Base-by-base conservation (phyloP, 2,329 filamentous ascomycete species). In the Mollisiaceae sp. region DNA sequence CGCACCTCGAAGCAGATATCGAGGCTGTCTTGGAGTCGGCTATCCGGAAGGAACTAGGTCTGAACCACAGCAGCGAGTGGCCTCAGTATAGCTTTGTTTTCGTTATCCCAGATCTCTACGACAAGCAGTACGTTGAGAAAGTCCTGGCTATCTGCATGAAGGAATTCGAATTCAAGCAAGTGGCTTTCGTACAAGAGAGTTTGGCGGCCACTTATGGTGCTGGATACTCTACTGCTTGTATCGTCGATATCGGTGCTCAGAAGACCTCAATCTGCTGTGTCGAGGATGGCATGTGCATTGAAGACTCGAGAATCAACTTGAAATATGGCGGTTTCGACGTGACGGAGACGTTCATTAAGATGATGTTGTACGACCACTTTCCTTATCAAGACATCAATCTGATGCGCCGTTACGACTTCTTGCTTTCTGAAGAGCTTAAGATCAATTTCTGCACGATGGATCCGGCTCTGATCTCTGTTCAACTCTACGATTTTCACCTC, bases 231-330 rank as follows among this genome's bases (percentile, higher is more conserved):
- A 93, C 92, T 68, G 91, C 93, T 22, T 99, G 95, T 73, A 93
- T 99, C 63, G 93, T 99, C 12, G 95, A 99, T 76, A 91, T 99
- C 64, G 95, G 95, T 14, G 94, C 95, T 0, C 93, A 98, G 76
- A 99, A 99, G 83, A 98, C 95, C 1, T 97, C 95, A 0, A 91
- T 99, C 38, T 94, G 94, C 68, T 99, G 95, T 72, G 94, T 99
- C 12, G 95, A 99, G 74, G 95, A 99, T 77, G 95, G 95, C 1
- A 91, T 99, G 79, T 93, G 92, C 75, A 86, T 97, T 32, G 95
- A 98, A 69, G 94, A 97, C 75, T 99, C 95, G 18, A 88, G 95
- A 18, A 87, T 99, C 76, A 98, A 98, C 77, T 81, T 99, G 70
- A 98, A 99, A 77, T 97, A 91, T 73, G 95, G 95, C 59, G 95